Percentiles rank a stretch among this genome's conserved stretches.
These are phyloP conservation scores for Microsporum canis DNA, from an alignment of 2,329 filamentous ascomycete species.

Conservation along the genomic window DNA sequence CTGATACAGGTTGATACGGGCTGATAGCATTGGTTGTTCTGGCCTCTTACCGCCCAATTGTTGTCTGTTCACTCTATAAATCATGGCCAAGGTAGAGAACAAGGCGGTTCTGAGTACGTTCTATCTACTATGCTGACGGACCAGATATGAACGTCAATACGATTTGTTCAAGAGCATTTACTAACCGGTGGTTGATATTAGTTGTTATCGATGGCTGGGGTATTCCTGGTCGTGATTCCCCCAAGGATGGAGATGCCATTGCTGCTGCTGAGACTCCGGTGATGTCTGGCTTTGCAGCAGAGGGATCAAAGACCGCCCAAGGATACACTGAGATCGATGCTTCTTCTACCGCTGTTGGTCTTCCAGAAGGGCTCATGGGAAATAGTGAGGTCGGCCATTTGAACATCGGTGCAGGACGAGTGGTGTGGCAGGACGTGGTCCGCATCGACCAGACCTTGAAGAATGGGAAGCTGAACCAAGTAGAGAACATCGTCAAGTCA, in stretches of 20 bases:
- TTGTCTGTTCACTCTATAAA: not conserved
- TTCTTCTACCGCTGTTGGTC: constrained; percentile 86
- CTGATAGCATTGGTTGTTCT: not conserved
- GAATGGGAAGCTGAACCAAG: constrained; percentile 65
- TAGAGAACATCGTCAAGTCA: constrained; percentile 64
- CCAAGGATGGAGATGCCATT: constrained; percentile 88
- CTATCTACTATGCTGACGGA: constrained; percentile 3
- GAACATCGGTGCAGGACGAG: constrained; percentile 94
- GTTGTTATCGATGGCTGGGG: constrained; percentile 99
- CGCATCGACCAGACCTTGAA: constrained; percentile 90
- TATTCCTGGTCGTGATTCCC: constrained; percentile 66
- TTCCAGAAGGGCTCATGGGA: constrained; percentile 95
- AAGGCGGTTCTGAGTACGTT: constrained; percentile 56
- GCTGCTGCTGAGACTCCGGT: constrained; percentile 81
- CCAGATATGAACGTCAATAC: no score
- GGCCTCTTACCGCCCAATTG: not conserved
- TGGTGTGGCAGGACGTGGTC: constrained; percentile 97
- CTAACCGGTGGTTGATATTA: constrained; percentile 24
- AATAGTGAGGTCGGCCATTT: constrained; percentile 98
- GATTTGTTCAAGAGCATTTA: constrained; percentile 7
- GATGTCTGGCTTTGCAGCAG: constrained; percentile 73
- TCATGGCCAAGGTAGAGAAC: constrained; percentile 46
- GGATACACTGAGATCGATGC: constrained; percentile 91
- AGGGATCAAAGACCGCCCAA: constrained; percentile 59
- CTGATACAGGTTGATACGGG: not conserved